Evolutionary conservation across 352 stramenopile genomes (phyloP).

Genomic region (Phytophthora europaea): DNA sequence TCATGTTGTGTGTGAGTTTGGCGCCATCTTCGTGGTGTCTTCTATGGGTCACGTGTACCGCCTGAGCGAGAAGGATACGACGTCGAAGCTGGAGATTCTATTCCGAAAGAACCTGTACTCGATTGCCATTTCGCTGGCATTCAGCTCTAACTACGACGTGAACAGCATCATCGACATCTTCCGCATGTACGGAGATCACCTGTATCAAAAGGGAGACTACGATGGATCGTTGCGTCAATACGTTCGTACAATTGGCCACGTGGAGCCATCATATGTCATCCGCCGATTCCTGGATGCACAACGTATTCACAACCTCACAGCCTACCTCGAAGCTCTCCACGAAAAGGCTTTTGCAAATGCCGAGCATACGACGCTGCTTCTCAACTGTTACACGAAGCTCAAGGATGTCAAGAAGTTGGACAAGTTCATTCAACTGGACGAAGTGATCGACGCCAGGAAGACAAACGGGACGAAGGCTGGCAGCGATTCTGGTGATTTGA

Average conservation of each 20-base stretch:
- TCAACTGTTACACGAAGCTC: constrained; percentile 97
- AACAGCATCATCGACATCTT: constrained; percentile 98
- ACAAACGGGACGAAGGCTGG: constrained; percentile 38
- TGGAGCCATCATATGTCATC: constrained; percentile 99
- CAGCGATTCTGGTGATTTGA: constrained; percentile 30
- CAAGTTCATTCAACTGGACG: constrained; percentile 92
- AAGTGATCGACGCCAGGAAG: constrained; percentile 68
- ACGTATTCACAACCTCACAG: constrained; percentile 96
- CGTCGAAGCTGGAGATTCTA: constrained; percentile 97
- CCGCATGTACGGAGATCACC: constrained; percentile 97
- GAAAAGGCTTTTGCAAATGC: constrained; percentile 92
- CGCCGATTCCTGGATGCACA: constrained; percentile 98
- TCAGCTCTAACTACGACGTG: constrained; percentile 95
- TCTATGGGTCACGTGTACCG: constrained; percentile 92
- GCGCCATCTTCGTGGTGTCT: constrained; percentile 89
- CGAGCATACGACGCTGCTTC: constrained; percentile 94
- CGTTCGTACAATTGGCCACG: constrained; percentile 96
- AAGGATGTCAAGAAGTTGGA: constrained; percentile 95
- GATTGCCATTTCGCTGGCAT: constrained; percentile 98
- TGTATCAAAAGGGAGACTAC: constrained; percentile 98
- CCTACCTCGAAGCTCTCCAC: constrained; percentile 97
- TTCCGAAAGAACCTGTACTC: constrained; percentile 98
- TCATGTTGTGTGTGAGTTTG: constrained; percentile 89
- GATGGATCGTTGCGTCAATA: constrained; percentile 98
- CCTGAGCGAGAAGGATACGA: constrained; percentile 95